Base-by-base conservation (phyloP, 768 basidiomycete genomes). In the Rhodotorula kratochvilovae region DNA sequence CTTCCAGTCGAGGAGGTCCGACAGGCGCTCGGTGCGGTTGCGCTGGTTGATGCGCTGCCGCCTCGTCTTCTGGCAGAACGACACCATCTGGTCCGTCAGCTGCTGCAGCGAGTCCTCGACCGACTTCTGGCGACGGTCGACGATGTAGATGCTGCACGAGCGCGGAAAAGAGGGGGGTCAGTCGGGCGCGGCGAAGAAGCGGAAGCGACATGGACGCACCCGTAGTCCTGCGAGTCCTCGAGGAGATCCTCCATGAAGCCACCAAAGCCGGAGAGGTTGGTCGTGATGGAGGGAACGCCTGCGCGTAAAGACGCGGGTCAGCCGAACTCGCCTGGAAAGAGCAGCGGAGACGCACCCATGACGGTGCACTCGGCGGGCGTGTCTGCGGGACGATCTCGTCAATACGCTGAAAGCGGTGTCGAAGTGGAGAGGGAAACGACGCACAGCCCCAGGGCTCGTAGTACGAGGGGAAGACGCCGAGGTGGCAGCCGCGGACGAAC, bases 301-400 rank as follows among this genome's bases (percentile, higher is more conserved):
- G 36, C 25, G 23, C 3, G 6, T 11, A 21, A 15, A 54, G 19
- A 33, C 13, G 12, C 50, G 17, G 21, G 53, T 54, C 53, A 54
- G 53, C 27, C 53, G 31, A 3, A 31, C 48, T 25, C 48, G 25
- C 23, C 27, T 11, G 3, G 33, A 33, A 11, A 55, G 33, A 55
- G 35, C 12, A 27, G 23, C 19, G 23, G 35, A 23, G 55, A 25
- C 56, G 21, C 6, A 71, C 96, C 96, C 96, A 99, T 99, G 48
- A 99, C 96, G n/a, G 96, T 98, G 80, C 96, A 98, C 80, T 98
- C 95, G 2, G 95, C 95, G 1, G 95, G 95, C 2, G 92, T 96
- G 79, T 96, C 96, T 60, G 51, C 27, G 77, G 76, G 76, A 74
- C n/a, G 53, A 16, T 12, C 46, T 35, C 2, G 46, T 11, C 3